Evolutionary conservation across 371 early-diverging fungal species (phyloP).

Genomic region (Blastocladiella emersonii): DNA sequence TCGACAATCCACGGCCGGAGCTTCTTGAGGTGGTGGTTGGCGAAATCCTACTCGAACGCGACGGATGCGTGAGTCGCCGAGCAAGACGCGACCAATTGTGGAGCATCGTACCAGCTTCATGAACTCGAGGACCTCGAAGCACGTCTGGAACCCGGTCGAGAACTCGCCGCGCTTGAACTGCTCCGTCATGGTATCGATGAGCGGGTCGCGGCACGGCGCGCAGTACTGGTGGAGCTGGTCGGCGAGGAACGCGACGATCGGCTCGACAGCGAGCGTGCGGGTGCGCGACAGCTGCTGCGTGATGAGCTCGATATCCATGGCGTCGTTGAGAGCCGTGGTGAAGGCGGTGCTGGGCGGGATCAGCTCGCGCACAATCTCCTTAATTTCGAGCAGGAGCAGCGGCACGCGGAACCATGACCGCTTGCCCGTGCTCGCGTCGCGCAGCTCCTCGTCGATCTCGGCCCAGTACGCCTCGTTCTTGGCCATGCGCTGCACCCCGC

Average conservation of each 20-base stretch:
- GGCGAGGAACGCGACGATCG: conserved; percentile 34
- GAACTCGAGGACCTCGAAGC: conserved; percentile 50
- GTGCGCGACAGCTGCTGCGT: conserved; percentile 27
- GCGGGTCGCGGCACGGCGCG: conserved; percentile 18
- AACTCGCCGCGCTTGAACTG: conserved; percentile 28
- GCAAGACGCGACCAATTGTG: background rate
- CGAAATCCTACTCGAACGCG: conserved; percentile 32
- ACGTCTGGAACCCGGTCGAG: conserved; percentile 34
- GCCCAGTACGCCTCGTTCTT: conserved; percentile 41
- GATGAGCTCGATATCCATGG: conserved; percentile 25
- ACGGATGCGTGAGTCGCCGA: too few relatives aligned
- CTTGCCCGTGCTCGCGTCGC: conserved; percentile 2
- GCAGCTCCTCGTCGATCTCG: conserved; percentile 28
- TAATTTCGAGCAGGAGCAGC: conserved; percentile 40
- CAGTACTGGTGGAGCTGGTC: conserved; percentile 38
- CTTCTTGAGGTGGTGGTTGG: conserved; percentile 47
- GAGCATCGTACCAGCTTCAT: conserved; percentile 49
- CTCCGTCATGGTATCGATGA: conserved; percentile 22
- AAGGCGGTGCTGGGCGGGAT: conserved; percentile 16
- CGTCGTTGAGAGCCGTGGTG: conserved; percentile 1
- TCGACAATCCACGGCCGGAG: conserved; percentile 42
- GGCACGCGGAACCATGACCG: conserved; percentile 22
- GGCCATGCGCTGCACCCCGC: conserved; percentile 29
- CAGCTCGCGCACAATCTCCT: conserved; percentile 40
- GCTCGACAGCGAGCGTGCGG: conserved; percentile 25